These are phyloP conservation scores for Mediolabrus comicus DNA, from an alignment of 108 stramenopile species.

Conservation along the genomic window DNA sequence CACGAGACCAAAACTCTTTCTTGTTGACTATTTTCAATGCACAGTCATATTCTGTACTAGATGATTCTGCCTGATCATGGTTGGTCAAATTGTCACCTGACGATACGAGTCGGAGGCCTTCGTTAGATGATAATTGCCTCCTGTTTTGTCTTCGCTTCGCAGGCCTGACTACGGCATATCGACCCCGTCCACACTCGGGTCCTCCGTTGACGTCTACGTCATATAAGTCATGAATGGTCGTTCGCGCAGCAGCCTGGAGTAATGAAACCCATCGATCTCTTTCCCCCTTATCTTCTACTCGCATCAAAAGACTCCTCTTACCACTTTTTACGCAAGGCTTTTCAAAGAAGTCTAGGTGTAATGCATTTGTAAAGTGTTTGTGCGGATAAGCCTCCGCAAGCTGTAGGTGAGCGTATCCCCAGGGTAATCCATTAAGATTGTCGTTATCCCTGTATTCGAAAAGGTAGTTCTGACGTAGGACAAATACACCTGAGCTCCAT, in stretches of 20 bases:
- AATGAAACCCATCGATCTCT: constrained; percentile 68
- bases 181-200: constrained; percentile 57
- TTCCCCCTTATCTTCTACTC: constrained; percentile 57
- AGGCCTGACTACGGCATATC: constrained; percentile 70
- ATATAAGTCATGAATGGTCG: constrained; percentile 66
- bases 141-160: constrained; percentile 45
- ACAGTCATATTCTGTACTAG: constrained; percentile 46
- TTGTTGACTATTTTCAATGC: constrained; percentile 92
- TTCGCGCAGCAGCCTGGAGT: constrained; percentile 58
- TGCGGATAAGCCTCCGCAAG: constrained; percentile 50
- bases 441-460: constrained; percentile 64
- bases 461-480: constrained; percentile 77
- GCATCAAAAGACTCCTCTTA: constrained; percentile 59
- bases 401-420: constrained; percentile 74
- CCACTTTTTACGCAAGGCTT: constrained; percentile 74
- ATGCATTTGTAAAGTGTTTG: constrained; percentile 58
- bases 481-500: constrained; percentile 64
- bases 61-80: constrained; percentile 9
- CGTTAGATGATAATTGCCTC: constrained; percentile 33
- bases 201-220: constrained; percentile 54
- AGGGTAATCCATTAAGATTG: constrained; percentile 47
- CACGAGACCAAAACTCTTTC: constrained; percentile 85
- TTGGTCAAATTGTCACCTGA: constrained; percentile 33
- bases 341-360: constrained; percentile 74
- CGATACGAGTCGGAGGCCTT: constrained; percentile 23